Percentiles rank a stretch among this genome's conserved stretches.
phyloP scores from a whole-genome alignment of 306 rosid species.

The Notholithocarpus densiflorus region DNA sequence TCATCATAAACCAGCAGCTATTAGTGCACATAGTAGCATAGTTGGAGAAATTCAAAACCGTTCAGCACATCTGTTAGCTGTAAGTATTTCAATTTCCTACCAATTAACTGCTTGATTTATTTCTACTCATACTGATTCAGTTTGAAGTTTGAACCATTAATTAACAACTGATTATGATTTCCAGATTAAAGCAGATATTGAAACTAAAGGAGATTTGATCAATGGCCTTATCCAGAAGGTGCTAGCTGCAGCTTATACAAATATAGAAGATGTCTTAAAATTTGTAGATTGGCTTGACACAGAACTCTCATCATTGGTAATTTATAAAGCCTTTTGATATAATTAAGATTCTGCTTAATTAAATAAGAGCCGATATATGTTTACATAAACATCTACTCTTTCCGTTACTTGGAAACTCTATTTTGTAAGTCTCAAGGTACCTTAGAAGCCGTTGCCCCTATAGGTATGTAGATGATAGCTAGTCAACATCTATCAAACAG shows the following conservation, averaged over 20 bases:
- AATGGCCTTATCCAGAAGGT: constrained; percentile 74
- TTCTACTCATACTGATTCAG: constrained; percentile 8
- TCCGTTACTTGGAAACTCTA: neutral
- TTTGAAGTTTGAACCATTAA: constrained; percentile 11
- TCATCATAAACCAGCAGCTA: constrained; percentile 40
- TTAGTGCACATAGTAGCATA: constrained; percentile 77
- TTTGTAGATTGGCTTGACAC: constrained; percentile 92
- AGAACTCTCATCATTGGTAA: constrained; percentile 79
- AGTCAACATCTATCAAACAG: neutral
- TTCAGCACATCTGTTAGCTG: constrained; percentile 87
- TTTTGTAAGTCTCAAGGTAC: neutral
- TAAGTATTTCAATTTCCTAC: constrained; percentile 37
- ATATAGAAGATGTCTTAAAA: constrained; percentile 78
- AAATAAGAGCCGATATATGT: neutral
- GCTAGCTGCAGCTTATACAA: constrained; percentile 54
- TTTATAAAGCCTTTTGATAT: constrained; percentile 3
- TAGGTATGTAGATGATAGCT: neutral
- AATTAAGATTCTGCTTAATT: neutral
- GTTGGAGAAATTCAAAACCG: constrained; percentile 96
- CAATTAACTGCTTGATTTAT: constrained; percentile 14
- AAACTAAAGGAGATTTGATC: constrained; percentile 86
- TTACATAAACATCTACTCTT: neutral
- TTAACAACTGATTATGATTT: constrained; percentile 25
- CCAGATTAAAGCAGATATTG: constrained; percentile 83
- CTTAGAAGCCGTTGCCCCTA: neutral